phyloP scores from a whole-genome alignment of 202 grass and related monocot species.

The Musa balbisiana region DNA sequence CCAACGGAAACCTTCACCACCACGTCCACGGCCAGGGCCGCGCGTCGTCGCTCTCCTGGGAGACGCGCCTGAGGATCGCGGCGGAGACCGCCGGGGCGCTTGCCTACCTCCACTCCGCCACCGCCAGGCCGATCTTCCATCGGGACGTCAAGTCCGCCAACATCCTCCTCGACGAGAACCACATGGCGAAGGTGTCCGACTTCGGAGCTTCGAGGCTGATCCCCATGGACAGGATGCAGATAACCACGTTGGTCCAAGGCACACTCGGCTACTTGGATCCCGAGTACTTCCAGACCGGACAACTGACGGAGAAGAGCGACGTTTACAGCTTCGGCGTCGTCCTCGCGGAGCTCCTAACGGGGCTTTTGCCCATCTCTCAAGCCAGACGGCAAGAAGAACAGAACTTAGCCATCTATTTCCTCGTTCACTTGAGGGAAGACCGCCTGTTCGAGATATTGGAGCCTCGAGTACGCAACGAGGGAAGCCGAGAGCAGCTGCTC shows the following conservation, averaged over 20 bases:
- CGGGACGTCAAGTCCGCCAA: too few relatives aligned
- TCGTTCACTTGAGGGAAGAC: background rate
- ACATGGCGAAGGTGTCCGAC: background rate
- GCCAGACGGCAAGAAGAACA: background rate
- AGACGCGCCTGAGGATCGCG: background rate
- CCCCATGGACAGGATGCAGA: background rate
- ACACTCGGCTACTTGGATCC: background rate
- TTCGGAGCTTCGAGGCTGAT: background rate
- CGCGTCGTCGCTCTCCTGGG: background rate
- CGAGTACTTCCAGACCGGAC: too few relatives aligned
- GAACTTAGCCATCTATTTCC: background rate
- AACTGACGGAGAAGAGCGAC: too few relatives aligned
- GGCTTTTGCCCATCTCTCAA: background rate
- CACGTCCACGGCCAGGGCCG: background rate
- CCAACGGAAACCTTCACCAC: constrained; percentile 6
- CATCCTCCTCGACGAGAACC: too few relatives aligned
- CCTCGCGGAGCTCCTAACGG: background rate
- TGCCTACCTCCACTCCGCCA: constrained; percentile 8
- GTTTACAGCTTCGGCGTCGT: too few relatives aligned
- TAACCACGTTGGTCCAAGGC: background rate
- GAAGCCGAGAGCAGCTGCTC: background rate
- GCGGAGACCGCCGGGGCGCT: constrained; percentile 2
- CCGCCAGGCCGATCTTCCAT: background rate
- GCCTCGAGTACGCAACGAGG: background rate
- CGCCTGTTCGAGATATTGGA: background rate